Evolutionary conservation across 129 eudicot species (phyloP).

Genomic region (Centrapalus pauciflorus): DNA sequence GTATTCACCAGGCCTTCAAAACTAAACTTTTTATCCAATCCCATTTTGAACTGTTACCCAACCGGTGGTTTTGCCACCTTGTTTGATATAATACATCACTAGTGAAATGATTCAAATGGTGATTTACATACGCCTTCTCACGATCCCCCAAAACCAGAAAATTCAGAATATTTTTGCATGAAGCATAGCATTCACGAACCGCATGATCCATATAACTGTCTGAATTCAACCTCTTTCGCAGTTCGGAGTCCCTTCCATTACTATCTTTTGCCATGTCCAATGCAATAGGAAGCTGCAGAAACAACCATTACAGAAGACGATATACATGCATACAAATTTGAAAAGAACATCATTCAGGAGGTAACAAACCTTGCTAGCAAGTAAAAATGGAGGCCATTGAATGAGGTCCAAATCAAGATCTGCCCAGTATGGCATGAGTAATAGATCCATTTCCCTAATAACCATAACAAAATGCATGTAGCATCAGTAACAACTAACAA

Average conservation of each 20-base stretch:
- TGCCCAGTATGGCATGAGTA: conserved; percentile 84
- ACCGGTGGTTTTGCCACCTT: too few relatives aligned
- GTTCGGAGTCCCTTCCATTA: conserved; percentile 75
- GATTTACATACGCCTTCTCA: conserved; percentile 64
- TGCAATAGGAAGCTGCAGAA: conserved; percentile 91
- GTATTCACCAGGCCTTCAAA: too few relatives aligned
- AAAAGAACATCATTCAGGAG: conserved; percentile 1
- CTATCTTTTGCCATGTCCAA: conserved; percentile 98
- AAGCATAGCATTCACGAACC: conserved; percentile 79
- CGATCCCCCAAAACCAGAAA: conserved; percentile 62
- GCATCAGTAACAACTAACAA: neutral
- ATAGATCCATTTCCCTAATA: conserved; percentile 63
- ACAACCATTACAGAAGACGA: conserved; percentile 14
- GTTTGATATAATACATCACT: too few relatives aligned
- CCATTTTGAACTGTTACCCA: too few relatives aligned
- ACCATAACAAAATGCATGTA: conserved; percentile 10
- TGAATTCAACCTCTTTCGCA: conserved; percentile 64
- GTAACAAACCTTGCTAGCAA: conserved; percentile 81
- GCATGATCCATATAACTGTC: conserved; percentile 80
- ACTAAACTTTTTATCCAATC: too few relatives aligned
- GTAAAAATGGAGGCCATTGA: conserved; percentile 95
- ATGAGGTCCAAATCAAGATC: conserved; percentile 68
- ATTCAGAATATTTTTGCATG: conserved; percentile 70
- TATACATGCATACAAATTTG: too few relatives aligned
- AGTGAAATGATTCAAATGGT: neutral